phyloP scores from a whole-genome alignment of 805 yeast species.

The Saccharomycopsis malanga region DNA sequence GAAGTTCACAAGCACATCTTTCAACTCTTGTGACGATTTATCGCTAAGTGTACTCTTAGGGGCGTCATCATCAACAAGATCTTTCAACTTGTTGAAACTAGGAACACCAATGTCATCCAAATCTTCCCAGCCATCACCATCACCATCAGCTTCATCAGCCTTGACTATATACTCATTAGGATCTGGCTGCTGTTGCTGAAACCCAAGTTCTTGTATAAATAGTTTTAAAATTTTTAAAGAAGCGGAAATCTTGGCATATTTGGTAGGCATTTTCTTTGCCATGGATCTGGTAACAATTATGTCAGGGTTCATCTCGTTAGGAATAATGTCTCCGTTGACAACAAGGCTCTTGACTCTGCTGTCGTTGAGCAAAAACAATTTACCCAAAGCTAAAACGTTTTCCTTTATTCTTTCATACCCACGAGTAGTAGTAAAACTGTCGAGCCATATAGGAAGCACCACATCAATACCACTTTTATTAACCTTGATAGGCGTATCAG shows the following conservation, averaged over 20 bases:
- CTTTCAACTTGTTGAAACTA: conserved; percentile 53
- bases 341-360: conserved; percentile 40
- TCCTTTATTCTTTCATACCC: conserved; percentile 68
- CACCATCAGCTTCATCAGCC: conserved; percentile 34
- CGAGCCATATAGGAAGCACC: conserved; percentile 76
- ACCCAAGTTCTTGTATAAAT: conserved; percentile 58
- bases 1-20: conserved; percentile 35
- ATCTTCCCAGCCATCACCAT: conserved; percentile 69
- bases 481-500: not conserved
- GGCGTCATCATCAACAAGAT: conserved; percentile 32
- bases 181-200: conserved; percentile 50
- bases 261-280: conserved; percentile 57
- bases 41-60: conserved; percentile 24
- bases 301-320: conserved; percentile 42
- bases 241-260: conserved; percentile 60
- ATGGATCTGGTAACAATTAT: conserved; percentile 81
- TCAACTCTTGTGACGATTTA: conserved; percentile 28
- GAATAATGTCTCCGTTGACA: conserved; percentile 75
- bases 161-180: conserved; percentile 29
- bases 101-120: conserved; percentile 60
- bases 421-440: conserved; percentile 69
- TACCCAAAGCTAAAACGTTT: conserved; percentile 62
- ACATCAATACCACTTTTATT: conserved; percentile 39
- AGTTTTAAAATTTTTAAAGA: conserved; percentile 67
- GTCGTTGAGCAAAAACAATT: conserved; percentile 55